Conservation (phyloP, 2,329 filamentous ascomycete genomes). For the Colletotrichum truncatum region DNA sequence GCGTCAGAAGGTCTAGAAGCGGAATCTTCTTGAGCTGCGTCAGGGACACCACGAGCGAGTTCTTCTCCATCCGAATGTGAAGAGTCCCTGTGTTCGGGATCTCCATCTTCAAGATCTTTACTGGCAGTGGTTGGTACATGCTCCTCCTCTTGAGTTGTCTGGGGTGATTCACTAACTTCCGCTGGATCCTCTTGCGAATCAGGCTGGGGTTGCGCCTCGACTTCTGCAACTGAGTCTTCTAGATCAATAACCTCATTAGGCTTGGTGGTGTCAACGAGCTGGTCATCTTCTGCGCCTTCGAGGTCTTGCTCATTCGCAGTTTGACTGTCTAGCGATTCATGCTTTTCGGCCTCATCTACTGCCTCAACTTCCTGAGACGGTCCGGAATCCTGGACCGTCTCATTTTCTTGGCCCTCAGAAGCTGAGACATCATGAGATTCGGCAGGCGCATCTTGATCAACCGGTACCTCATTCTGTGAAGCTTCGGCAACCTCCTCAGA, state of each 20-base stretch:
- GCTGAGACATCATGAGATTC: not conserved
- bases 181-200: slow-evolving; percentile 31
- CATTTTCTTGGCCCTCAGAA: not conserved
- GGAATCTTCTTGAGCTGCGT: slow-evolving; percentile 18
- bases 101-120: slow-evolving; percentile 26
- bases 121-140: slow-evolving; percentile 20
- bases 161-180: slow-evolving; percentile 24
- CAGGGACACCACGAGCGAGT: slow-evolving; percentile 14
- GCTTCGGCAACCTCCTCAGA: not conserved
- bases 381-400: no score
- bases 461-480: not conserved
- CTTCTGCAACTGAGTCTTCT: not conserved
- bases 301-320: not conserved
- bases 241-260: not conserved
- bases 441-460: not conserved
- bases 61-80: slow-evolving; percentile 16
- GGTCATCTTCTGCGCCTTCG: not conserved
- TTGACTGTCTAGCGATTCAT: not conserved
- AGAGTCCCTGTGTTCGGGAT: slow-evolving; percentile 21
- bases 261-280: not conserved
- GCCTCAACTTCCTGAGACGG: not conserved
- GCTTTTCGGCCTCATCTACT: not conserved
- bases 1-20: slow-evolving; percentile 13
- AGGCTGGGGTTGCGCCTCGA: slow-evolving; percentile 42
- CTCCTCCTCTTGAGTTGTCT: slow-evolving; percentile 12